Percentiles rank a stretch among this genome's conserved stretches.
Conservation (phyloP, 352 stramenopile genomes). For the Saprolegnia diclina region DNA sequence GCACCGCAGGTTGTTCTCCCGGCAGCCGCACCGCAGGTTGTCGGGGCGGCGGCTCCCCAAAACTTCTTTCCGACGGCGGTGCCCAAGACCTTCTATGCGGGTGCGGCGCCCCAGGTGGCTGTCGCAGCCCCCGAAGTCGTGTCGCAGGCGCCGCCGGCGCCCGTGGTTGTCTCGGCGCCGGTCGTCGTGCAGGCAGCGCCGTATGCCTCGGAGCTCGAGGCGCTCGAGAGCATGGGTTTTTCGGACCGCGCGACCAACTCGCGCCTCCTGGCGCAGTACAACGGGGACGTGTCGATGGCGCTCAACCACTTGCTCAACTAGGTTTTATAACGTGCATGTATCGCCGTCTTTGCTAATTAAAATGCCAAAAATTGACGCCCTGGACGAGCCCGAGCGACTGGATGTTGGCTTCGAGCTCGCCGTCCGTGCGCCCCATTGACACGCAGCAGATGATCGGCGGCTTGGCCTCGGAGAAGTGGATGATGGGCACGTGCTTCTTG, state of each 20-base stretch:
- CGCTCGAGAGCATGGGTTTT: slow-evolving; percentile 69
- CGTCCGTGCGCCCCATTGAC: slow-evolving; percentile 25
- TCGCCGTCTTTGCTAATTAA: slow-evolving; percentile 8
- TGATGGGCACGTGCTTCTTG: slow-evolving; percentile 11
- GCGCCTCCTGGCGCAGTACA: slow-evolving; percentile 46
- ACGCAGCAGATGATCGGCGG: slow-evolving; percentile 26
- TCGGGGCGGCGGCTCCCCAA: not conserved
- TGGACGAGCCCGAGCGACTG: slow-evolving; percentile 1
- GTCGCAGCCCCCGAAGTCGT: not conserved
- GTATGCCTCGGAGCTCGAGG: slow-evolving; percentile 32
- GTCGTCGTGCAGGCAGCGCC: not conserved
- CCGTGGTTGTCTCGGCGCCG: not conserved
- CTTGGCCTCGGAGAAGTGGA: slow-evolving; percentile 22
- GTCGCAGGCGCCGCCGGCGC: not conserved
- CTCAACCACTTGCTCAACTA: slow-evolving; percentile 23
- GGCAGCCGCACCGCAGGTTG: not conserved
- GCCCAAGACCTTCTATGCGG: too few species aligned
- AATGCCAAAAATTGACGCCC: slow-evolving; percentile 27
- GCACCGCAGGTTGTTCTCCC: not conserved
- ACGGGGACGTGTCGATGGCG: slow-evolving; percentile 43
- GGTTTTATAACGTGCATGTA: not conserved
- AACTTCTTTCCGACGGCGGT: too few species aligned
- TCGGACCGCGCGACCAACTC: slow-evolving; percentile 48
- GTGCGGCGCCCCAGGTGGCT: not conserved
- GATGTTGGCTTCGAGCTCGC: slow-evolving; percentile 26